Conservation (phyloP, 176 grass and related monocot genomes). For the Hsuehochloa calcarea region DNA sequence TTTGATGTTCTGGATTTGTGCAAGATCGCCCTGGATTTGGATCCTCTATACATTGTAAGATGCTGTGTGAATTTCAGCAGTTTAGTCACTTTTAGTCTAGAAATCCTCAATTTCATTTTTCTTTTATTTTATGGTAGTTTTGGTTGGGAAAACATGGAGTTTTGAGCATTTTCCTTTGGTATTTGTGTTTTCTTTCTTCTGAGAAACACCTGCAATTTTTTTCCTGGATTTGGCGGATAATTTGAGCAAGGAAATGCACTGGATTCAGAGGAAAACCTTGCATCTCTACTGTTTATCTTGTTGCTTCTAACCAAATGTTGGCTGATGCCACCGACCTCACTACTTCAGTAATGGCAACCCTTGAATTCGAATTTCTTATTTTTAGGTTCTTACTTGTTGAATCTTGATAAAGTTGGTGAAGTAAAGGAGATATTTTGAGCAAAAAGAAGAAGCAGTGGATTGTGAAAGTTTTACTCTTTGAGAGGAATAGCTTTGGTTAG, state of each 20-base stretch:
- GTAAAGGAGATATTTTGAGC: background rate
- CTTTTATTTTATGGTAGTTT: background rate
- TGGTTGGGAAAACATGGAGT: background rate
- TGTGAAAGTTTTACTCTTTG: background rate
- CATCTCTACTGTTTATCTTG: background rate
- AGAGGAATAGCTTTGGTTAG: background rate
- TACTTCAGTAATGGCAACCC: background rate
- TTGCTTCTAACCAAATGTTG: background rate
- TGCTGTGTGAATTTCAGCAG: background rate
- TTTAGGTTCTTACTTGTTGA: conserved; percentile 2
- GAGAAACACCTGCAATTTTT: background rate
- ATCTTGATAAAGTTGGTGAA: background rate
- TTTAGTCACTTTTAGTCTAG: background rate
- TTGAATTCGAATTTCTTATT: background rate
- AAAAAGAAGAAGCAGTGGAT: background rate
- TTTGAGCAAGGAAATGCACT: background rate
- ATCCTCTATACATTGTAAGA: background rate
- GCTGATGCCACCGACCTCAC: background rate
- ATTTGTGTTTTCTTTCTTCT: background rate
- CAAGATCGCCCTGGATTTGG: conserved; percentile 4
- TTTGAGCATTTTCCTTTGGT: background rate
- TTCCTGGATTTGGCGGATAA: background rate
- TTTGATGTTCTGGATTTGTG: background rate
- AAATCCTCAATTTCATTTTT: background rate
- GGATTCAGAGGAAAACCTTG: background rate